Conservation (phyloP, 257 asterid genomes). For the Eucommia ulmoides region DNA sequence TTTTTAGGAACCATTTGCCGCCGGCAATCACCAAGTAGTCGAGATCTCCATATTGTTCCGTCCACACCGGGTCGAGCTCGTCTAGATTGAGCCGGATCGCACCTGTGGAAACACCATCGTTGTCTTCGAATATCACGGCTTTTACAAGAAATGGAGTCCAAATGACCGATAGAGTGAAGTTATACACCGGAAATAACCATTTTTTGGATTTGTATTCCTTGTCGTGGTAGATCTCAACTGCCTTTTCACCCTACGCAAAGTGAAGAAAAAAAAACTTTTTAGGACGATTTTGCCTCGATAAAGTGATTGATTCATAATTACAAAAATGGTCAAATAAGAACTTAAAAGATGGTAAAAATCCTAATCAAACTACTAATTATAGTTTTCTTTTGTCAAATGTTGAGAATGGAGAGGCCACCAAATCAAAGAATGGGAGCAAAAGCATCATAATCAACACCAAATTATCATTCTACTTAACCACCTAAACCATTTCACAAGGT, state of each 20-base stretch:
- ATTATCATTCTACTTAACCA: too few species aligned
- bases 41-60: conserved; percentile 27
- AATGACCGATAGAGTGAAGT: conserved; percentile 45
- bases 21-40: conserved; percentile 48
- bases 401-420: too few species aligned
- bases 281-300: neutral
- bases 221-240: conserved; percentile 56
- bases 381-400: too few species aligned
- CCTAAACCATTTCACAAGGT: too few species aligned
- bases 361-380: too few species aligned
- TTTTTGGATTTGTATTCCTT: conserved; percentile 38
- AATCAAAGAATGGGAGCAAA: too few species aligned
- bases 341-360: too few species aligned
- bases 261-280: neutral
- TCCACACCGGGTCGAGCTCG: conserved; percentile 49
- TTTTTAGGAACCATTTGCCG: conserved; percentile 73
- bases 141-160: conserved; percentile 75
- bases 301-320: neutral
- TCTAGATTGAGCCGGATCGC: conserved; percentile 53
- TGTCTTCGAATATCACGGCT: conserved; percentile 46
- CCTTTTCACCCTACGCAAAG: conserved; percentile 47
- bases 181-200: conserved; percentile 53
- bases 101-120: conserved; percentile 51
- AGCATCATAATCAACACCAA: too few species aligned
- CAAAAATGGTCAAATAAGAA: too few species aligned